These are phyloP conservation scores for Scedosporium aurantiacum DNA, from an alignment of 2,329 filamentous ascomycete genomes.

Conservation along the genomic window DNA sequence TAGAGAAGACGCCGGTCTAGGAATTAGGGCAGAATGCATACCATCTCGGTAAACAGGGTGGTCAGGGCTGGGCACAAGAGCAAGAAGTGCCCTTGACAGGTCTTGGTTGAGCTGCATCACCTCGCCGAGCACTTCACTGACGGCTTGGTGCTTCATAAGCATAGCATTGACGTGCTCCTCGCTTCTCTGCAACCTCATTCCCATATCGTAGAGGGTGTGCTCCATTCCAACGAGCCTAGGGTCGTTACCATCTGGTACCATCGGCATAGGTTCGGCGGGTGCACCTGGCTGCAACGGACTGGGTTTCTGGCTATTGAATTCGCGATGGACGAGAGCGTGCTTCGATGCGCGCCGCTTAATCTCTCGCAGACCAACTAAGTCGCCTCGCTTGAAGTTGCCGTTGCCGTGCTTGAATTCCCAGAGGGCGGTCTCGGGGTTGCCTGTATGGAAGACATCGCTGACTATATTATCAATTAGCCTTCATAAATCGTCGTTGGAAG, in stretches of 20 bases:
- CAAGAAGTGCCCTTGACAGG: constrained; percentile 62
- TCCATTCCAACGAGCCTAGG: constrained; percentile 65
- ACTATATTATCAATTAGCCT: constrained; percentile 39
- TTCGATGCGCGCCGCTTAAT: constrained; percentile 92
- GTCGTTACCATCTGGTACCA: constrained; percentile 63
- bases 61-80: constrained; percentile 59
- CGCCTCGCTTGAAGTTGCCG: constrained; percentile 91
- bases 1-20: background rate
- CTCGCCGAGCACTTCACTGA: constrained; percentile 69
- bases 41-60: constrained; percentile 71
- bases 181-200: constrained; percentile 61
- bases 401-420: constrained; percentile 99
- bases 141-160: constrained; percentile 67
- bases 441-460: constrained; percentile 95
- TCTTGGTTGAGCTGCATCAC: constrained; percentile 71
- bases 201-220: constrained; percentile 72
- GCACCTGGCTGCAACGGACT: constrained; percentile 46
- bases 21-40: constrained; percentile 30
- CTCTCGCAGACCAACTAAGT: constrained; percentile 80
- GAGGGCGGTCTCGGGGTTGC: constrained; percentile 80
- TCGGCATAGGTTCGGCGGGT: constrained; percentile 69
- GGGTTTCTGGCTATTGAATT: constrained; percentile 63
- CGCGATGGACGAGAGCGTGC: constrained; percentile 85
- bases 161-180: constrained; percentile 76
- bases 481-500: background rate